Conservation (phyloP, 176 grass and related monocot genomes). For the Avena insularis region DNA sequence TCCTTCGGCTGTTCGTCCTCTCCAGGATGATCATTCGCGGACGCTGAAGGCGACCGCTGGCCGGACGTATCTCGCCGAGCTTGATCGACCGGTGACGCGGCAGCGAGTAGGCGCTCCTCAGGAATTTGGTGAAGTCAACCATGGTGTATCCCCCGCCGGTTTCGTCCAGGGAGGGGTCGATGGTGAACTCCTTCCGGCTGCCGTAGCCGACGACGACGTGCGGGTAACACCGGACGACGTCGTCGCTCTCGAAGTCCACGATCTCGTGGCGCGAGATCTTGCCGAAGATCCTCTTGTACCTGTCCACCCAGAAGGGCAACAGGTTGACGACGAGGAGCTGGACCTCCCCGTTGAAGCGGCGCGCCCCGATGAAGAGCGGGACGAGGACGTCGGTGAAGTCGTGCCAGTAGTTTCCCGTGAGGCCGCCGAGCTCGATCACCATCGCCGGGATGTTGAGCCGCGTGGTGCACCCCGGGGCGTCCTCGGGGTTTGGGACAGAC, state of each 20-base stretch:
- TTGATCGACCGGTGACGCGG: slow-evolving; percentile 50
- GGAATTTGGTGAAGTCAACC: slow-evolving; percentile 62
- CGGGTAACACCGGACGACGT: slow-evolving; percentile 57
- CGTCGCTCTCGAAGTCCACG: slow-evolving; percentile 62
- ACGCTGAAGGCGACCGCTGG: background rate
- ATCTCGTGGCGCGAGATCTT: slow-evolving; percentile 59
- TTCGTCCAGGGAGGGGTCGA: slow-evolving; percentile 47
- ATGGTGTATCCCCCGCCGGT: slow-evolving; percentile 58
- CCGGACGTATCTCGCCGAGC: background rate
- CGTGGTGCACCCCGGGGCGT: slow-evolving; percentile 46
- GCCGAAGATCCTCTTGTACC: slow-evolving; percentile 53
- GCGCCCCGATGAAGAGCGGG: slow-evolving; percentile 64
- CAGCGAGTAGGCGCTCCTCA: slow-evolving; percentile 51
- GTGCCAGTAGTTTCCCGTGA: slow-evolving; percentile 80
- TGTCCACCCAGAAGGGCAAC: slow-evolving; percentile 53
- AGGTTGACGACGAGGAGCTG: slow-evolving; percentile 68
- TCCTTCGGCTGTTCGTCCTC: slow-evolving; percentile 44
- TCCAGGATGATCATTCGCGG: slow-evolving; percentile 68
- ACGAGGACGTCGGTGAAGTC: slow-evolving; percentile 71
- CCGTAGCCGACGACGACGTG: slow-evolving; percentile 58
- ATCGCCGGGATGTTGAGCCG: slow-evolving; percentile 52
- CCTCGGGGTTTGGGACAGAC: slow-evolving; percentile 24
- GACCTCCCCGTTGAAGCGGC: slow-evolving; percentile 55
- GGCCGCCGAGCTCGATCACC: slow-evolving; percentile 65
- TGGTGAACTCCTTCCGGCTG: slow-evolving; percentile 71